phyloP scores from a whole-genome alignment of 2,329 filamentous ascomycete species.

The Bipolaris victoriae region DNA sequence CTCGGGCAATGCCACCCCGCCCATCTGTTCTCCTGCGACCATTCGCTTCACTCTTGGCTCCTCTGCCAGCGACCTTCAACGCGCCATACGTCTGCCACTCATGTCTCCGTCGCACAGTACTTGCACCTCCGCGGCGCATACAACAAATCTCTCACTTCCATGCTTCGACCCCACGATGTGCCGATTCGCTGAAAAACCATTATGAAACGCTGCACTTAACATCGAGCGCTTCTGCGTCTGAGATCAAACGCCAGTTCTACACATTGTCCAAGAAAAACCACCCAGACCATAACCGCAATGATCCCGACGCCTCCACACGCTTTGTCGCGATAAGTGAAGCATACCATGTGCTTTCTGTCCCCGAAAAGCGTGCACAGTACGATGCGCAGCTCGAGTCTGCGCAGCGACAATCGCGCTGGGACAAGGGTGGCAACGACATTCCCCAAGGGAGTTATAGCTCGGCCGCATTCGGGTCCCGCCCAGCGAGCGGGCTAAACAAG shows the following conservation, averaged over 20 bases:
- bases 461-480: slow-evolving; percentile 70
- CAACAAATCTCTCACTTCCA: slow-evolving; percentile 50
- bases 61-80: background rate
- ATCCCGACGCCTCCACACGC: slow-evolving; percentile 72
- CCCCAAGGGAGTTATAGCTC: slow-evolving; percentile 61
- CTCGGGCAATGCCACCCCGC: slow-evolving; percentile 40
- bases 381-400: slow-evolving; percentile 69
- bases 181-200: slow-evolving; percentile 63
- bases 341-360: slow-evolving; percentile 75
- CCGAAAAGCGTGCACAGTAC: slow-evolving; percentile 77
- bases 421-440: slow-evolving; percentile 51
- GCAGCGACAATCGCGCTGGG: slow-evolving; percentile 35
- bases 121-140: slow-evolving; percentile 15
- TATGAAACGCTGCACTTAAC: slow-evolving; percentile 83
- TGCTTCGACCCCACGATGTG: slow-evolving; percentile 48
- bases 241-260: slow-evolving; percentile 96
- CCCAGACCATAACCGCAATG: slow-evolving; percentile 83
- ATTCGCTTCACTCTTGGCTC: slow-evolving; percentile 9
- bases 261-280: slow-evolving; percentile 88
- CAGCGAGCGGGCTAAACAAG: slow-evolving; percentile 79
- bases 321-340: slow-evolving; percentile 87
- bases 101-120: slow-evolving; percentile 22
- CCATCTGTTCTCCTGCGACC: slow-evolving; percentile 23
- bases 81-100: slow-evolving; percentile 26
- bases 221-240: slow-evolving; percentile 69